Base-by-base conservation (phyloP, 345 rosid species). In the Limnanthes douglasii region DNA sequence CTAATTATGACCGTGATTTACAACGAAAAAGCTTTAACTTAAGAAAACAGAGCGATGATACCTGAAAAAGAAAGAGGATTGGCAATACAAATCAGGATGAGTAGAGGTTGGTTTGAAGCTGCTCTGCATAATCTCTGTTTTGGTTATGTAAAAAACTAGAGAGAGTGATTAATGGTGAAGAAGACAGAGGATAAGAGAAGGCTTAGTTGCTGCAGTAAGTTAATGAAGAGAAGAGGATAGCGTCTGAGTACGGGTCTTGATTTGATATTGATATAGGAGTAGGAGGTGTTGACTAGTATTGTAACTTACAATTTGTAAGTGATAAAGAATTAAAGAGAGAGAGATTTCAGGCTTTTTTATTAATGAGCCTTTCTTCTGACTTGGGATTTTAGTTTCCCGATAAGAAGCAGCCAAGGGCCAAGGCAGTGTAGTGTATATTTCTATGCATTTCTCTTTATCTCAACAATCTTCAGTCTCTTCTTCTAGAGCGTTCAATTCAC, bases 331-430 rank as follows among this genome's bases (percentile, higher is more conserved):
- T n/a, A 38, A 42, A 37, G 13, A 46, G 40, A 41, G 21, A 5
- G 1, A 42, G 31, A 42, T 28, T 29, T 30, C 43, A 41, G 53
- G 22, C 51, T 31, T 47, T 45, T 45, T 66, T 42, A 69, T 69
- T 56, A 53, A 64, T 64, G 76, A 71, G 62, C 50, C 34, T 48
- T 68, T 56, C 34, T 48, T 68, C 75, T 68, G 80, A 50, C 68
- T 51, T 52, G 66, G 69, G 80, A 72, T 68, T 81, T 80, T 60
- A 74, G 96, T 66, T 76, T 81, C 78, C 83, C 93, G 45, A 73
- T 55, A 50, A n/a, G n/a, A n/a, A n/a, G n/a, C n/a, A n/a, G n/a
- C n/a, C n/a, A n/a, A n/a, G n/a, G n/a, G n/a, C n/a, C n/a, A n/a
- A n/a, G n/a, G n/a, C n/a, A n/a, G n/a, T n/a, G n/a, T n/a, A n/a